Percentiles rank a stretch among this genome's conserved stretches.
These are phyloP conservation scores for Ophiostoma fasciatum DNA, from an alignment of 2,329 filamentous ascomycete genomes.

Conservation along the genomic window DNA sequence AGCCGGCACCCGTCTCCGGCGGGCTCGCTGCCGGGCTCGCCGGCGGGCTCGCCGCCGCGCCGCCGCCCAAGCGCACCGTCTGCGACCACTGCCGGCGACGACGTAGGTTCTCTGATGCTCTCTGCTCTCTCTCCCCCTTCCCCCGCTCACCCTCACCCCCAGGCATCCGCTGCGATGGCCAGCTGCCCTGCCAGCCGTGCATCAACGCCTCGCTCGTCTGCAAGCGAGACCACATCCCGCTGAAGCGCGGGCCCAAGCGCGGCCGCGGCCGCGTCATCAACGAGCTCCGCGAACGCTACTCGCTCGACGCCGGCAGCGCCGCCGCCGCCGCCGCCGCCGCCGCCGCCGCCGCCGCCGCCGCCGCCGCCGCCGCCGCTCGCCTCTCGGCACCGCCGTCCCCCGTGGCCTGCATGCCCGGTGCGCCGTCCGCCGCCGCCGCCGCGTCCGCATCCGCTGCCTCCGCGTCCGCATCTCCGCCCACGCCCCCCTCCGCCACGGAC, in stretches of 20 bases:
- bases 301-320: constrained; percentile 11
- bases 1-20: no score
- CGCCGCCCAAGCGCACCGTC: constrained; percentile 23
- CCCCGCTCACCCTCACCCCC: background rate
- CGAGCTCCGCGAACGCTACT: constrained; percentile 35
- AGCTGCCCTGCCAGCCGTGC: constrained; percentile 45
- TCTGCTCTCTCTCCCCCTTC: background rate
- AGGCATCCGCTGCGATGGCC: constrained; percentile 31
- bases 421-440: no score
- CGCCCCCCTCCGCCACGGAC: constrained; percentile 7
- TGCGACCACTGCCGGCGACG: constrained; percentile 31
- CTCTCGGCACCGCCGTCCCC: no score
- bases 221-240: constrained; percentile 49
- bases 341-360: constrained; percentile 4
- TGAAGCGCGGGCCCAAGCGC: constrained; percentile 49
- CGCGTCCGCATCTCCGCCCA: no score
- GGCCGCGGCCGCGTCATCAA: constrained; percentile 48
- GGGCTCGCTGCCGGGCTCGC: no score
- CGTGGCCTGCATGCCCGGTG: no score
- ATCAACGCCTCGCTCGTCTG: constrained; percentile 42
- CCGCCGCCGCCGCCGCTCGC: no score
- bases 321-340: background rate
- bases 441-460: no score
- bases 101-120: constrained; percentile 18
- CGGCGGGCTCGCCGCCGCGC: no score